Evolutionary conservation across 2,329 filamentous ascomycete genomes (phyloP), one percentile per base, ranked within the genome.

Genomic region (Diplodia mutila): DNA sequence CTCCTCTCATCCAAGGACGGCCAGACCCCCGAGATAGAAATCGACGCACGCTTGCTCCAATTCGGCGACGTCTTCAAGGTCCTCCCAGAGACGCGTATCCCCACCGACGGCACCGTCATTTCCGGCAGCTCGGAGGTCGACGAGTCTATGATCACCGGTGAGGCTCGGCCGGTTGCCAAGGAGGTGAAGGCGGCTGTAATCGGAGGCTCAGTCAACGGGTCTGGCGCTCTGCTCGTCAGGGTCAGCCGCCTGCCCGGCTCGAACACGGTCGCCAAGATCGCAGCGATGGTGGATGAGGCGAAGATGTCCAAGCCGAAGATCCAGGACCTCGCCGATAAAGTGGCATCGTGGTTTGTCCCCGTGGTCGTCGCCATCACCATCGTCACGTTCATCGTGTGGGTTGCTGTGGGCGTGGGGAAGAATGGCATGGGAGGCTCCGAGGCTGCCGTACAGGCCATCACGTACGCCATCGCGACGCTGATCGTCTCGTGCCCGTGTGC

Each of bases 401-500:
- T 92, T n/a, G 84, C 83, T 0, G 76, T 92, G 0, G 88, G 87
- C 2, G 69, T 70, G 5, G 79, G 81, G 0, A 29, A 27, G 5
- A 32, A 29, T 8, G 37, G 51, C 8, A 79, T 84, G 55, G 34
- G 55, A 12, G 55, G 54, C 4, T 61, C 46, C 4, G 55, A 67
- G 12, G 86, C 89, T 1, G 80, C 83, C 0, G 82, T 87, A 0
- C 80, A 85, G 25, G 90, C 91, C 0, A 85, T 92, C 54, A 92
- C 90, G 0, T 94, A 91, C 68, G 80, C 88, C 1, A 91, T 94
- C 67, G 85, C 91, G 0, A 89, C 90, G 0, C 83, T 93, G 1
- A 88, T 91, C n/a, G 87, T 94, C 0, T 92, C 91, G 0, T 95
- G 91, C 71, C 91, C 92, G 0, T 94, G 91, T 67, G 91, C 91